phyloP scores from a whole-genome alignment of 495 filamentous ascomycete species.

The Penicillium ochrochloron region DNA sequence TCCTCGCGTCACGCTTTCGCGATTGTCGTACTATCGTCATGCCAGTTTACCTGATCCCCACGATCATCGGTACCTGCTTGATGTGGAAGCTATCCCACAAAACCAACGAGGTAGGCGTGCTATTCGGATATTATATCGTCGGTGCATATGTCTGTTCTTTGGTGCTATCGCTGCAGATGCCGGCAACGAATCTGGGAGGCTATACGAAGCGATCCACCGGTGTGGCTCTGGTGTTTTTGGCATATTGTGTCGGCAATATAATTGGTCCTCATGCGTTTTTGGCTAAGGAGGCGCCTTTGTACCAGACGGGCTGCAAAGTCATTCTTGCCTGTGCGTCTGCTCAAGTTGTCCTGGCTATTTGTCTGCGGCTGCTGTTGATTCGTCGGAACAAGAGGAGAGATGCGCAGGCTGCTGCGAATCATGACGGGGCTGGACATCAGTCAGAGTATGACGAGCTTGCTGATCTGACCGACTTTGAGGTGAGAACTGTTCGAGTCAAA shows the following conservation, averaged over 20 bases:
- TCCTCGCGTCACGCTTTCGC: constrained; percentile 36
- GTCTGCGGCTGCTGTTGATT: constrained; percentile 22
- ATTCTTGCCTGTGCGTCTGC: constrained; percentile 34
- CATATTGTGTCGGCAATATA: constrained; percentile 43
- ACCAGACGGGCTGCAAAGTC: constrained; percentile 42
- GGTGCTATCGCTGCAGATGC: constrained; percentile 48
- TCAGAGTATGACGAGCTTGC: constrained; percentile 17
- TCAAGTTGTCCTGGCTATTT: constrained; percentile 23
- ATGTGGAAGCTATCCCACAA: constrained; percentile 42
- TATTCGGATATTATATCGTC: constrained; percentile 48
- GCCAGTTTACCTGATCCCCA: constrained; percentile 41
- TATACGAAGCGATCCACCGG: constrained; percentile 49
- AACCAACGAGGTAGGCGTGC: constrained; percentile 37
- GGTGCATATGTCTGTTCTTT: constrained; percentile 45
- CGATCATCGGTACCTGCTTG: constrained; percentile 38
- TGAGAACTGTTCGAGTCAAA: constrained; percentile 2
- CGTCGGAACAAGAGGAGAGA: constrained; percentile 28
- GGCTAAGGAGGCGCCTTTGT: constrained; percentile 37
- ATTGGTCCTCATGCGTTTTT: constrained; percentile 45
- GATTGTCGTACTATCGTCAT: constrained; percentile 44
- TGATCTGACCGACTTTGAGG: constrained; percentile 34
- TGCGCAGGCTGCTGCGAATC: constrained; percentile 8
- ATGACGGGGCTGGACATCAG: neutral
- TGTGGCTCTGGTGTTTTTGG: constrained; percentile 45
- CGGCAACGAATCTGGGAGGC: constrained; percentile 44